A percentile compares a stretch with the other conserved stretches of the same genome.
Conservation (phyloP, 495 filamentous ascomycete species). For the Hypoxylon fuscum region DNA sequence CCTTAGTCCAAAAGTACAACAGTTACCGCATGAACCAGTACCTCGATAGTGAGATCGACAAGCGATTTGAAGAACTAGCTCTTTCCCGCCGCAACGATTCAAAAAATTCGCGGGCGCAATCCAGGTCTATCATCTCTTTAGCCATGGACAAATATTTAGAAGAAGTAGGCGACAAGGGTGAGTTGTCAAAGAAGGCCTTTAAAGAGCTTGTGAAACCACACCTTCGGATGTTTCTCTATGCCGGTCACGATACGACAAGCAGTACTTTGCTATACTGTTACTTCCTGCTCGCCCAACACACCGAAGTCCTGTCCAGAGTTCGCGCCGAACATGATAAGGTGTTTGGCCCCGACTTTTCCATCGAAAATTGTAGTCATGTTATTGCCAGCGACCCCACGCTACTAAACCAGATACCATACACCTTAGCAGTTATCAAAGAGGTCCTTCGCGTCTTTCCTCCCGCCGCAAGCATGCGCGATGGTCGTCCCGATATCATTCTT, state of each 20-base stretch:
- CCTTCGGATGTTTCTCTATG: neutral
- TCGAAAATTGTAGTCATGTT: neutral
- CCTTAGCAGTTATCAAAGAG: neutral
- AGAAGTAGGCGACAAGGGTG: neutral
- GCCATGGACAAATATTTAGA: neutral
- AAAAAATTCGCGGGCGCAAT: neutral
- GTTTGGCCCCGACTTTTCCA: neutral
- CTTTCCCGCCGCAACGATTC: neutral
- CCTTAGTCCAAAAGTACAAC: constrained; percentile 42
- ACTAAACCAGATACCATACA: neutral
- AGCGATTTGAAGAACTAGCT: constrained; percentile 30
- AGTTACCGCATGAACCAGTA: constrained; percentile 32
- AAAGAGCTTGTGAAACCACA: neutral
- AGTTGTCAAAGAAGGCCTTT: neutral
- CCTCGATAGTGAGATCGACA: constrained; percentile 35
- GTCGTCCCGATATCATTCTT: neutral
- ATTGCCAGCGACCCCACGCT: neutral
- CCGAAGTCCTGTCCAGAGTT: neutral
- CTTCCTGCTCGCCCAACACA: neutral
- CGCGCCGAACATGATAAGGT: neutral
- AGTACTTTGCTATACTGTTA: neutral
- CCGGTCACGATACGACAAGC: neutral
- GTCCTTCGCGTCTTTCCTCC: neutral
- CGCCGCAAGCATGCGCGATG: neutral
- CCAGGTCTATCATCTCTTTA: neutral